These are phyloP conservation scores for Hymenoscyphus scutula DNA, from an alignment of 2,329 filamentous ascomycete species.

Conservation along the genomic window DNA sequence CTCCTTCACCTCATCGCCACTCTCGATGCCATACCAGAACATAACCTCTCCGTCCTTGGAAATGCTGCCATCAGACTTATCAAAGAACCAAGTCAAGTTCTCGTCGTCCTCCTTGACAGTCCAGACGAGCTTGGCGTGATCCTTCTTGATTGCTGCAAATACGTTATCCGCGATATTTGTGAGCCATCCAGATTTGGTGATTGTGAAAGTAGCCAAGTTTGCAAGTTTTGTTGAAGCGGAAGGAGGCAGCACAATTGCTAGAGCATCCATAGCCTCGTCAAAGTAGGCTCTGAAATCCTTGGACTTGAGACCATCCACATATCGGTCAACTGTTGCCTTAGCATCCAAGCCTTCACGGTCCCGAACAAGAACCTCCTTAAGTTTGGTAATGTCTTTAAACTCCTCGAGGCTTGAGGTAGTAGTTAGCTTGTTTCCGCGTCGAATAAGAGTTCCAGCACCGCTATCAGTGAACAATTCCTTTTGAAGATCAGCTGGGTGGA, in stretches of 20 bases:
- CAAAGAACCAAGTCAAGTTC: constrained; percentile 97
- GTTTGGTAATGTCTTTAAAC: constrained; percentile 70
- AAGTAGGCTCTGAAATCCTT: constrained; percentile 90
- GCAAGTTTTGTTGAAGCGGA: constrained; percentile 65
- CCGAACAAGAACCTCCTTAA: constrained; percentile 79
- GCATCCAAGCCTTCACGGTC: constrained; percentile 81
- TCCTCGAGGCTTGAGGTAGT: constrained; percentile 69
- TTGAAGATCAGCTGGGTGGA: constrained; percentile 91
- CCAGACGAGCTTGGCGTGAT: constrained; percentile 88
- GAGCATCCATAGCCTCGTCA: constrained; percentile 88
- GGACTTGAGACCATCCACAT: constrained; percentile 73
- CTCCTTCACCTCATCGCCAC: constrained; percentile 74
- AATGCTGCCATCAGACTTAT: constrained; percentile 91
- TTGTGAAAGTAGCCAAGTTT: constrained; percentile 85
- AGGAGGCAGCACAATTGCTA: constrained; percentile 83
- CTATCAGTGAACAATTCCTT: constrained; percentile 97
- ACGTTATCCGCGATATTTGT: constrained; percentile 95
- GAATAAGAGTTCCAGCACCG: constrained; percentile 88
- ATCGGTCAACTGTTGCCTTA: constrained; percentile 79
- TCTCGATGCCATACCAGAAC: constrained; percentile 86
- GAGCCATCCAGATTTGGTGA: constrained; percentile 92
- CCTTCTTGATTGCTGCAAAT: constrained; percentile 89
- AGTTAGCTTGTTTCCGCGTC: constrained; percentile 85
- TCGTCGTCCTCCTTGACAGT: constrained; percentile 96
- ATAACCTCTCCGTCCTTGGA: constrained; percentile 83